Evolutionary conservation across 1,284 basidiomycete species (phyloP), one percentile per base, ranked within the genome.

Genomic region (Microbotryomycetes sp.): DNA sequence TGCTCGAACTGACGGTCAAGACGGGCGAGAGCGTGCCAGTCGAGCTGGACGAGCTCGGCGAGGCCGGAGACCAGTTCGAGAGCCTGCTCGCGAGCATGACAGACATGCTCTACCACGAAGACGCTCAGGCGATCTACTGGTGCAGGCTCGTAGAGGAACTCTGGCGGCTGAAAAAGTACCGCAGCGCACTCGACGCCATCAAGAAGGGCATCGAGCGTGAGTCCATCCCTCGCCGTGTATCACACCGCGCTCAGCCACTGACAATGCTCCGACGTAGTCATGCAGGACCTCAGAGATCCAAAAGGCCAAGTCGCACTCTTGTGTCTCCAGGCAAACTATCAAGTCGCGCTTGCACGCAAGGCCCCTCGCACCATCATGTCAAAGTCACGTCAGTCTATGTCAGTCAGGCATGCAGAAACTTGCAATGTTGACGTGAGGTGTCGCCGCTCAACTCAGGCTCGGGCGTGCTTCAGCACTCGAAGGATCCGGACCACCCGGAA

Each of bases 311-410:
- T 75, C 27, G 85, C 88, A 7, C 80, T 92, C 55, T 85, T 88
- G 66, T 82, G 86, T 23, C 79, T 94, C 60, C 79, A 90, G 24
- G 90, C 89, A 1, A 91, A 91, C 74, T 82, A 93, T 52, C 82
- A 87, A 60, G 81, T 94, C 60, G 83, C 86, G 2, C 80, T 83
- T 66, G 87, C 90, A 1, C 81, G 87, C 29, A 81, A 81, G 56
- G 90, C 90, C 15, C 92, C 92, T 1, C 93, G 91, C 72, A 72
- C 86, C 5, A 78, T 88, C 27, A 74, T 93, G 1, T 73, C 79
- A 0, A 82, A 86, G 68, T 85, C 90, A 59, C 83, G 88, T 90
- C 72, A 74, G 87, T 78, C 7, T 45, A 41, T 41, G 35, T 41
- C n/a, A n/a, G n/a, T n/a, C n/a, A n/a, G n/a, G n/a, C n/a, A n/a